Evolutionary conservation across 1,139 yeast genomes (phyloP).

Genomic region (Pichia terricola): DNA sequence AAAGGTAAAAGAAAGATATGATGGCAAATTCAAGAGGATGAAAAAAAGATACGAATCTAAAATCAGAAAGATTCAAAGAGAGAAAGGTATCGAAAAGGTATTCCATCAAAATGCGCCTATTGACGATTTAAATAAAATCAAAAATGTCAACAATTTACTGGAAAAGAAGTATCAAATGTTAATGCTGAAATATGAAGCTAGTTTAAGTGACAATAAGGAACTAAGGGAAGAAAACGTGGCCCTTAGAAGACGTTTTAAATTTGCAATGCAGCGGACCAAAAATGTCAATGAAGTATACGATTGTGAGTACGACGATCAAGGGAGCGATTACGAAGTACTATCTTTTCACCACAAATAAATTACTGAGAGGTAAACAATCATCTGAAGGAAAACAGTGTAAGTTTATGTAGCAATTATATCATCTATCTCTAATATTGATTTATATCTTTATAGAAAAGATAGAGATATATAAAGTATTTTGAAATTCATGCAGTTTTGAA

Average conservation of each 20-base stretch:
- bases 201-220: not conserved
- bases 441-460: too few species aligned
- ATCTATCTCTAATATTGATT: too few species aligned
- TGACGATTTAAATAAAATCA: too few species aligned
- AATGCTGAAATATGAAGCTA: not conserved
- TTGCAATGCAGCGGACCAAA: too few species aligned
- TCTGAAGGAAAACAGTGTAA: not conserved
- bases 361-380: not conserved
- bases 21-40: not conserved
- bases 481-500: conserved; percentile 55
- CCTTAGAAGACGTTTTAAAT: not conserved
- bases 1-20: not conserved
- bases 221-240: not conserved
- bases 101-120: too few species aligned
- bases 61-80: not conserved
- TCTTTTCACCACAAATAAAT: not conserved
- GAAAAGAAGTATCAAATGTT: not conserved
- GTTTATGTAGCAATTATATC: not conserved
- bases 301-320: not conserved
- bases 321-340: not conserved
- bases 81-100: not conserved
- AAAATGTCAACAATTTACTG: not conserved
- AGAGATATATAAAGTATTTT: not conserved
- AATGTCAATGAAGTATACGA: too few species aligned
- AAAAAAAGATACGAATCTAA: not conserved